Evolutionary conservation across 306 rosid species (phyloP).

Genomic region (Vigna unguiculata): DNA sequence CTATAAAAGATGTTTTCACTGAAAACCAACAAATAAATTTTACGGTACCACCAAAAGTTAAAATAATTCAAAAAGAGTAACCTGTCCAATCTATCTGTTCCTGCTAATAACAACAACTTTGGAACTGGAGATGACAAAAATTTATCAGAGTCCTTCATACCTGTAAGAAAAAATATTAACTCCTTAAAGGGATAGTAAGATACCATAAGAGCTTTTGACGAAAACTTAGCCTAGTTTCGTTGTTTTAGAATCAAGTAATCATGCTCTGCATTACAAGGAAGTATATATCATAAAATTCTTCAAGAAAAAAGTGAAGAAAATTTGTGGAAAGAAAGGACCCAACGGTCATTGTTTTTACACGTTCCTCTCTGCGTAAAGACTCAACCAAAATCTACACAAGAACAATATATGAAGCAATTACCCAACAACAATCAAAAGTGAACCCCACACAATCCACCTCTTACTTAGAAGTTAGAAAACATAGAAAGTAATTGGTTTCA

Average conservation of each 20-base stretch:
- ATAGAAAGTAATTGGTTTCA: slow-evolving; percentile 29
- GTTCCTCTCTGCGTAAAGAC: background rate
- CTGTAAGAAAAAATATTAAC: slow-evolving; percentile 54
- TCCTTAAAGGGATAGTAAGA: slow-evolving; percentile 20
- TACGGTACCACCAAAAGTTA: slow-evolving; percentile 17
- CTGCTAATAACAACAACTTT: slow-evolving; percentile 91
- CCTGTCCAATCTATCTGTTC: slow-evolving; percentile 98
- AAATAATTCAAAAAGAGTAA: slow-evolving; percentile 41
- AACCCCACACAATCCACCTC: slow-evolving; percentile 39
- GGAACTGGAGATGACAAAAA: slow-evolving; percentile 85
- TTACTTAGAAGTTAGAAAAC: slow-evolving; percentile 14
- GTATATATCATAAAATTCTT: slow-evolving; percentile 13
- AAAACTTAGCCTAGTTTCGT: slow-evolving; percentile 28
- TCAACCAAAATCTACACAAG: slow-evolving; percentile 12
- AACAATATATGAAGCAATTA: slow-evolving; percentile 32
- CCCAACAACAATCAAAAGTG: slow-evolving; percentile 21
- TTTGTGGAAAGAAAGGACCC: slow-evolving; percentile 2
- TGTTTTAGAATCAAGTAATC: slow-evolving; percentile 36
- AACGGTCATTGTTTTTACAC: background rate
- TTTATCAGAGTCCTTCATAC: slow-evolving; percentile 97
- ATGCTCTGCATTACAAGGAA: slow-evolving; percentile 29
- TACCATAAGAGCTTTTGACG: slow-evolving; percentile 13
- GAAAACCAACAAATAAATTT: slow-evolving; percentile 23
- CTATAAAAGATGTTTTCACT: background rate
- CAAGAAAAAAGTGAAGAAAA: background rate